These are phyloP conservation scores for Edaphochlamys debaryana DNA, from an alignment of 139 green algal genomes.

Conservation along the genomic window DNA sequence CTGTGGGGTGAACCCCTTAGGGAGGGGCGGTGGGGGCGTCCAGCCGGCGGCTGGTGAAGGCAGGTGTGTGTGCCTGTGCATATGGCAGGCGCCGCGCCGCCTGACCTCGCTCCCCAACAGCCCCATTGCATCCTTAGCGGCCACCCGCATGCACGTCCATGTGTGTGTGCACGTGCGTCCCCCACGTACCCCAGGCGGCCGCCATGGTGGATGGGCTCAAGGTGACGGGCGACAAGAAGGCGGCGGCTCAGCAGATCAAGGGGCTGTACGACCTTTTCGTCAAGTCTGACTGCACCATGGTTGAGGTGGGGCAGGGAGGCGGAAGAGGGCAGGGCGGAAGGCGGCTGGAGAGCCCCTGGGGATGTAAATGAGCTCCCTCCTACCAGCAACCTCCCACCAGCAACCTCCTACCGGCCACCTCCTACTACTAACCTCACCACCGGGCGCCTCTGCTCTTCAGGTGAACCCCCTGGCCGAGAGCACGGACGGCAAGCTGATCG, in stretches of 20 bases:
- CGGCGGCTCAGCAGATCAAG: slow-evolving; percentile 92
- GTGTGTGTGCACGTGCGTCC: background rate
- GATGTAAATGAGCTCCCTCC: too few species aligned
- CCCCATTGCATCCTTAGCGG: background rate
- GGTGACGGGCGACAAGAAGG: slow-evolving; percentile 76
- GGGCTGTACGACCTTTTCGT: slow-evolving; percentile 93
- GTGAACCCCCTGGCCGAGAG: slow-evolving; percentile 97
- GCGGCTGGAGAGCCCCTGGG: background rate
- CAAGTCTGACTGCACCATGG: slow-evolving; percentile 95
- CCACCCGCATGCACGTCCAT: background rate
- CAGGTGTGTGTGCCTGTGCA: too few species aligned
- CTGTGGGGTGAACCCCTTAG: too few species aligned
- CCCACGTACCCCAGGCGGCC: slow-evolving; percentile 7
- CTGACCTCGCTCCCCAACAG: too few species aligned
- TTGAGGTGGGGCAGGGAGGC: slow-evolving; percentile 83
- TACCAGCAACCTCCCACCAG: too few species aligned
- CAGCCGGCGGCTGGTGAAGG: too few species aligned
- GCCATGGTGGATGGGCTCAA: slow-evolving; percentile 76
- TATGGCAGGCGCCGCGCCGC: too few species aligned
- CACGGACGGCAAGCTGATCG: slow-evolving; percentile 81
- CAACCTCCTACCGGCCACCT: too few species aligned
- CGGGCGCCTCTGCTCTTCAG: too few species aligned
- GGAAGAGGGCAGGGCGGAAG: too few species aligned
- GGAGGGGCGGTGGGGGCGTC: too few species aligned
- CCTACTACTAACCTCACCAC: too few species aligned